Percentiles rank a stretch among this genome's conserved stretches.
Conservation (phyloP, 106 monocot species). For the Xerophyta viscosa region DNA sequence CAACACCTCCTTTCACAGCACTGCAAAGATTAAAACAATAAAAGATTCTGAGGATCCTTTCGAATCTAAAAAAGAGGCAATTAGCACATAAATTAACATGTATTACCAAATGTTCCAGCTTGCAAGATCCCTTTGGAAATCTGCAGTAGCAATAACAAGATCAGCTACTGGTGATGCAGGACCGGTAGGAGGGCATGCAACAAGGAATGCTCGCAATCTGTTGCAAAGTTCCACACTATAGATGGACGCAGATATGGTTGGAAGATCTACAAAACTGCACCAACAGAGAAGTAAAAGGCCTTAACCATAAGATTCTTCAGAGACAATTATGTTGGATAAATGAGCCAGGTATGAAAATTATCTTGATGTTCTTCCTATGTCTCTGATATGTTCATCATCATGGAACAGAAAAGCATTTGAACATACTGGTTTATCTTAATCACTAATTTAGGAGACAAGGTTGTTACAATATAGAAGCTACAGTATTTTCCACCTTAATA, state of each 20-base stretch:
- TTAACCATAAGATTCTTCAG: neutral
- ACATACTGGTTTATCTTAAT: too few relatives aligned
- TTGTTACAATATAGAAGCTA: too few relatives aligned
- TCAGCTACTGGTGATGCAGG: constrained; percentile 83
- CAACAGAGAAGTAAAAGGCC: neutral
- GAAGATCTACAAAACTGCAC: constrained; percentile 84
- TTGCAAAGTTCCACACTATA: constrained; percentile 77
- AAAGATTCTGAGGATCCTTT: neutral
- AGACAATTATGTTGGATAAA: too few relatives aligned
- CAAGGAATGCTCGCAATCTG: constrained; percentile 83
- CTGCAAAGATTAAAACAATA: constrained; percentile 20
- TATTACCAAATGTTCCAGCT: constrained; percentile 87
- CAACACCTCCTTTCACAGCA: constrained; percentile 80
- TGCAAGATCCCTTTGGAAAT: constrained; percentile 87
- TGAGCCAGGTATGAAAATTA: too few relatives aligned
- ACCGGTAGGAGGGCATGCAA: constrained; percentile 81
- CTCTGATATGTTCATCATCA: too few relatives aligned
- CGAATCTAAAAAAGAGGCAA: neutral
- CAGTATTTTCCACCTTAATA: too few relatives aligned
- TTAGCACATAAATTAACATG: neutral
- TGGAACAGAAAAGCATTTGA: too few relatives aligned
- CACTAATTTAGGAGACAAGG: too few relatives aligned
- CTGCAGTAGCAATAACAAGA: constrained; percentile 83
- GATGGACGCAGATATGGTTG: constrained; percentile 77
- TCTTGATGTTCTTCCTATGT: too few relatives aligned